A percentile compares a stretch with the other conserved stretches of the same genome.
Conservation (phyloP, 331 rosid species). For the Phaseolus coccineus region DNA sequence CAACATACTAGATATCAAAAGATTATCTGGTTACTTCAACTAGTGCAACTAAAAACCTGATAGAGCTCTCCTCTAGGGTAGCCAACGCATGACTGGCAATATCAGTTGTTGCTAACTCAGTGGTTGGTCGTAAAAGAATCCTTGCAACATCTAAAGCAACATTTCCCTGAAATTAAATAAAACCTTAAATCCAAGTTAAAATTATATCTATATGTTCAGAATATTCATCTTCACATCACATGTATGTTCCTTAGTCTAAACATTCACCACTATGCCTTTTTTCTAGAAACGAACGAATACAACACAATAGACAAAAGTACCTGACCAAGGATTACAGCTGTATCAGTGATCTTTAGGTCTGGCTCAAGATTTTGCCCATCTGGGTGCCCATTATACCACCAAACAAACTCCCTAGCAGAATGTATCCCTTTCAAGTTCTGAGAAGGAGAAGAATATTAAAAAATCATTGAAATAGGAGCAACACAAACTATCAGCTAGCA, state of each 20-base stretch:
- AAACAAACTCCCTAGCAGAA: constrained; percentile 96
- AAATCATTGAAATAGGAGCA: constrained; percentile 20
- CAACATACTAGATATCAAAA: constrained; percentile 23
- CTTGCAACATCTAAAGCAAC: constrained; percentile 96
- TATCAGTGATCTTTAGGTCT: constrained; percentile 75
- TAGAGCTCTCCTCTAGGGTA: constrained; percentile 77
- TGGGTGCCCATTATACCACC: constrained; percentile 99
- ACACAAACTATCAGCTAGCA: constrained; percentile 34
- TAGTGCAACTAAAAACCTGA: constrained; percentile 63
- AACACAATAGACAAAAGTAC: constrained; percentile 52
- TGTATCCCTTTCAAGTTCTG: constrained; percentile 76
- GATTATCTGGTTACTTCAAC: constrained; percentile 19
- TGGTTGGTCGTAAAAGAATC: constrained; percentile 72
- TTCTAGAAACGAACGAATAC: constrained; percentile 12
- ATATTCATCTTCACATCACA: background rate
- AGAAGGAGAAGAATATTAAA: constrained; percentile 28
- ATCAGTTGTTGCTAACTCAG: constrained; percentile 81
- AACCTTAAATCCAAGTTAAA: constrained; percentile 28
- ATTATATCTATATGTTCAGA: background rate
- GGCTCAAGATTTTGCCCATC: constrained; percentile 77
- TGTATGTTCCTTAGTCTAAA: background rate
- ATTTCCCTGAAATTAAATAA: constrained; percentile 77
- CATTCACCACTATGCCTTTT: constrained; percentile 1
- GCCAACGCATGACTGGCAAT: constrained; percentile 86
- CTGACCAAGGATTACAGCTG: constrained; percentile 97